Evolutionary conservation across 2,329 filamentous ascomycete genomes (phyloP).

Genomic region (Cryphonectria radicalis): DNA sequence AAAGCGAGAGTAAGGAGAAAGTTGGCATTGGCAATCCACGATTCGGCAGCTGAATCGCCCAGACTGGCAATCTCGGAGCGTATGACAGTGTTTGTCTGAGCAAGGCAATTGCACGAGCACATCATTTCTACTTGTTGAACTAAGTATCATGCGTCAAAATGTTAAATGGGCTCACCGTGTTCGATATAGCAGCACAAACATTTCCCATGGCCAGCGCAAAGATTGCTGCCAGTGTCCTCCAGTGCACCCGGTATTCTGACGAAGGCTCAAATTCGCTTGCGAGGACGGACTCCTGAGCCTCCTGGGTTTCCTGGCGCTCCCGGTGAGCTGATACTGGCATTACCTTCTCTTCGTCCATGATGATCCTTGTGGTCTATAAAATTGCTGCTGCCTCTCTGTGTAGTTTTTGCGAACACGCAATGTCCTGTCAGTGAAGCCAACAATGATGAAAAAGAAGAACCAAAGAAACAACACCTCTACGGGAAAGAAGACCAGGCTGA

Average conservation of each 20-base stretch:
- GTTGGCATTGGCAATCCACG: conserved; percentile 23
- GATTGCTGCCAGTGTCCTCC: conserved; percentile 24
- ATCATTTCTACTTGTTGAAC: neutral
- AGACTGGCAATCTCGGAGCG: conserved; percentile 19
- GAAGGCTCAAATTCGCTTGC: conserved; percentile 13
- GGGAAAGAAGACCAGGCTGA: neutral
- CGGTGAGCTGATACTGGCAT: neutral
- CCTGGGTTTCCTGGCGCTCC: neutral
- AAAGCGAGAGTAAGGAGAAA: conserved; percentile 25
- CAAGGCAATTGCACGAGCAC: neutral
- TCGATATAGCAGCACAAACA: conserved; percentile 24
- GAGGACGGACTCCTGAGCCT: neutral
- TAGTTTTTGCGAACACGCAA: neutral
- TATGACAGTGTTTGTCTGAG: conserved; percentile 22
- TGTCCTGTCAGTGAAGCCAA: neutral
- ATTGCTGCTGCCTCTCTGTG: neutral
- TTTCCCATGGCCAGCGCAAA: conserved; percentile 24
- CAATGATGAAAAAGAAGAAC: neutral
- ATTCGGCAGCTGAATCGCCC: conserved; percentile 12
- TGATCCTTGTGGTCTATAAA: too few relatives aligned
- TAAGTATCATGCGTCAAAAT: neutral
- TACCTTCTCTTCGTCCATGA: conserved; percentile 18
- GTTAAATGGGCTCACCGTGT: conserved; percentile 9
- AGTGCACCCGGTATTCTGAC: conserved; percentile 14
- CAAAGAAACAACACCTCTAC: neutral